Evolutionary conservation across 345 rosid species (phyloP).

Genomic region (Syzygium grande): DNA sequence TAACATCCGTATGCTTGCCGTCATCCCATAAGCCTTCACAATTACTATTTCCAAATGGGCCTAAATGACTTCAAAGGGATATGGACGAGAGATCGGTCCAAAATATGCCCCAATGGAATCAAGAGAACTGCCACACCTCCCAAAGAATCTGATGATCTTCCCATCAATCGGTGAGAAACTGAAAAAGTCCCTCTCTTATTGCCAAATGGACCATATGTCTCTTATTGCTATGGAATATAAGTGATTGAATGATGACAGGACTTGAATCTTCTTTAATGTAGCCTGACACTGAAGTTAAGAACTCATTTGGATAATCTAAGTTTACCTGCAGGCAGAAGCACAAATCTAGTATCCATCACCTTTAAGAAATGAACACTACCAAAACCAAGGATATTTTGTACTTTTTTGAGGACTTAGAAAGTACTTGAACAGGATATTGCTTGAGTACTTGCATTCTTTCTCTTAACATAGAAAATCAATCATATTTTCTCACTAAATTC

Average conservation of each 20-base stretch:
- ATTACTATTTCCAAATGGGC: constrained; percentile 1
- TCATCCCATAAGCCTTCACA: neutral
- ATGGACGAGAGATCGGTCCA: neutral
- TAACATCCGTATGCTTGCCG: neutral
- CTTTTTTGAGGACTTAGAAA: too few species aligned
- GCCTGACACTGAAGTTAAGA: neutral
- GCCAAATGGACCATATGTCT: neutral
- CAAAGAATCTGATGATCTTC: neutral
- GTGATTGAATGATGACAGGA: too few species aligned
- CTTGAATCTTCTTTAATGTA: neutral
- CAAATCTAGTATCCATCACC: too few species aligned
- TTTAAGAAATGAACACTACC: too few species aligned
- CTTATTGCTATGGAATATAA: too few species aligned
- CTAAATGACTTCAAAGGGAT: neutral
- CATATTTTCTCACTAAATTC: too few species aligned
- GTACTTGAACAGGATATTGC: too few species aligned
- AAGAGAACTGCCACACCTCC: neutral
- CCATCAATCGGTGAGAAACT: neutral
- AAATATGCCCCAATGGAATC: neutral
- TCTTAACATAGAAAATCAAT: too few species aligned
- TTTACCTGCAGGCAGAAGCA: neutral
- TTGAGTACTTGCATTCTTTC: too few species aligned
- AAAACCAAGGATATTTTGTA: too few species aligned
- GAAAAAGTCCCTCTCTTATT: neutral
- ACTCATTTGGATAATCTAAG: neutral